Evolutionary conservation across 139 green algal genomes (phyloP), one percentile per base, ranked within the genome.

Genomic region (Dunaliella primolecta): DNA sequence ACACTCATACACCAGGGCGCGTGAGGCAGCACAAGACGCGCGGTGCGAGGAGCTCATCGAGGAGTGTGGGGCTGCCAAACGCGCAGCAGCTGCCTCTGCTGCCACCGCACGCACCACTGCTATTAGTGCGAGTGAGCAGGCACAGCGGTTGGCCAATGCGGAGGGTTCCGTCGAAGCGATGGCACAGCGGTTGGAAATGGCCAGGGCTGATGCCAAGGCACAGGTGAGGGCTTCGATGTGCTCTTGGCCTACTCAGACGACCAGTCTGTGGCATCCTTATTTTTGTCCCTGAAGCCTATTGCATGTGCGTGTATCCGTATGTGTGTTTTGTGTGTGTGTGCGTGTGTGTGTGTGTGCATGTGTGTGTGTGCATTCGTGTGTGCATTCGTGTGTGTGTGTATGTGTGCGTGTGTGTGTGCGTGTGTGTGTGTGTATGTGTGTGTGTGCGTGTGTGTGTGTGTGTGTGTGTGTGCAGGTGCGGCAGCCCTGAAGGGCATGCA

Each of bases 11-110:
- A 21, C 74, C n/a, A 86, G 83, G 37, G 75, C 75, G 25, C 35
- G 36, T 2, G 83, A 81, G 30, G 76, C 35, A 0, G 78, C 81
- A 21, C 81, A 85, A 36, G 70, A 80, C 27, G 35, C 78, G 29
- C 81, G 84, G 38, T 57, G 81, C 37, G 78, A 77, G 21, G 76
- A 83, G 3, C 75, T 85, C n/a, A 64, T 85, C 64, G 75, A 78
- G 1, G 77, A 85, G 32, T 70, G 38, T 30, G 84, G 81, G 31
- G 36, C 31, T 27, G 72, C 3, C 35, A 75, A 29, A 3, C 36
- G 24, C 38, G 35, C 30, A 21, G 33, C 33, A n/a, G 33, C 29
- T n/a, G n/a, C 64, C 24, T 25, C 33, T n/a, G 70, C 56, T 3
- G 36, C 34, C 27, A 36, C 78, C 3, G 55, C 56, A 57, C 34